phyloP scores from a whole-genome alignment of 345 rosid species.

The Mangifera indica region DNA sequence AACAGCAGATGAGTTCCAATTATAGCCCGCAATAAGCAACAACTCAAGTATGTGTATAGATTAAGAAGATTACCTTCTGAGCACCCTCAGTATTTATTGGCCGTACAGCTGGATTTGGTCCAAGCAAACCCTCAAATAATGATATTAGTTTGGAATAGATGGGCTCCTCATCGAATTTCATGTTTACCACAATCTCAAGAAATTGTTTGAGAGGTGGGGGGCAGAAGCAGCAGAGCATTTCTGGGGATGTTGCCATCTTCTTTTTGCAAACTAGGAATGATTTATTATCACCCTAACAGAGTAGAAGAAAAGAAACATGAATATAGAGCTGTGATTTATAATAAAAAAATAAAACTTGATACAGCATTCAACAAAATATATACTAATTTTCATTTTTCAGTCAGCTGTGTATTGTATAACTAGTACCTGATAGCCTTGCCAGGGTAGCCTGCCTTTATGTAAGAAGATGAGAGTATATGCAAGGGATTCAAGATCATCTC shows the following conservation, averaged over 20 bases:
- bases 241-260: slow-evolving; percentile 92
- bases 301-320: not conserved
- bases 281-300: slow-evolving; percentile 89
- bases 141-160: slow-evolving; percentile 89
- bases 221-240: slow-evolving; percentile 87
- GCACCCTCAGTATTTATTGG: slow-evolving; percentile 98
- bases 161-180: slow-evolving; percentile 96
- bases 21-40: not conserved
- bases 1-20: slow-evolving; percentile 17
- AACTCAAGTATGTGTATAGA: no score
- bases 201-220: slow-evolving; percentile 81
- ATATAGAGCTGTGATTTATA: not conserved
- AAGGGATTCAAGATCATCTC: slow-evolving; percentile 98
- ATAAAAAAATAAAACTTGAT: not conserved
- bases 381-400: not conserved
- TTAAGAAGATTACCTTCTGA: slow-evolving; percentile 58
- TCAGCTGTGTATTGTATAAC: slow-evolving; percentile 5
- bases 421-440: slow-evolving; percentile 97
- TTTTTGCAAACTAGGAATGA: slow-evolving; percentile 95
- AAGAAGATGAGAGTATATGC: slow-evolving; percentile 94
- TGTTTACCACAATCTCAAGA: slow-evolving; percentile 87
- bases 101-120: slow-evolving; percentile 72
- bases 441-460: slow-evolving; percentile 91
- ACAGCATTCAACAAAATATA: not conserved
- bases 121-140: slow-evolving; percentile 70